These are phyloP conservation scores for Naegleria lovaniensis DNA, from an alignment of 208 protist genomes.

Conservation along the genomic window DNA sequence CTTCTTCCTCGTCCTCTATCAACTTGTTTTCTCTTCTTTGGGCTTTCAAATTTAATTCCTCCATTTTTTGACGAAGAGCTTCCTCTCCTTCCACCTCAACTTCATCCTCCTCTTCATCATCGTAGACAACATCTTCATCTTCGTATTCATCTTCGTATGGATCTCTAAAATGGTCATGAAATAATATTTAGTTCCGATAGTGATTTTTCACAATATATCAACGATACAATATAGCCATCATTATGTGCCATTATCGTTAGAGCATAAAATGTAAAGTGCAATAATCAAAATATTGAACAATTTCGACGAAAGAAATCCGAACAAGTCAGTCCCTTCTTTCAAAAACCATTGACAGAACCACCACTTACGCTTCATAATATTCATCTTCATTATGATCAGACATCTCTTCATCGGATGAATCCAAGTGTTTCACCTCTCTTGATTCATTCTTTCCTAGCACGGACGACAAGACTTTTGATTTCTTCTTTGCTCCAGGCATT, in stretches of 20 bases:
- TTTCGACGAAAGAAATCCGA: too few species aligned
- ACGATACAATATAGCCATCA: neutral
- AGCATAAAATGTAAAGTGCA: too few species aligned
- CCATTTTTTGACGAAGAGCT: neutral
- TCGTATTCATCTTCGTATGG: conserved; percentile 34
- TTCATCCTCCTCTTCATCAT: neutral
- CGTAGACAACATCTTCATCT: conserved; percentile 27
- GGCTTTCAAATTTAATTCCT: neutral
- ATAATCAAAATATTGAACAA: too few species aligned
- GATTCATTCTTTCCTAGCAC: neutral
- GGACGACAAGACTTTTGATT: neutral
- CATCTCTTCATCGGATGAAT: neutral
- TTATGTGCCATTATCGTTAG: too few species aligned
- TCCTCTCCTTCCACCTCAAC: neutral
- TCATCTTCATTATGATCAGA: neutral
- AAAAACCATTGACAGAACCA: too few species aligned
- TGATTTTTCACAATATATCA: too few species aligned
- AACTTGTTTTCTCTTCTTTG: neutral
- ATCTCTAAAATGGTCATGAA: neutral
- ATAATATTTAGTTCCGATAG: too few species aligned
- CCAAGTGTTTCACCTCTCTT: neutral
- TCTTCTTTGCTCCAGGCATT: neutral
- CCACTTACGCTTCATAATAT: neutral
- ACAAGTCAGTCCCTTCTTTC: neutral
- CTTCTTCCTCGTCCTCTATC: conserved; percentile 30